phyloP scores from a whole-genome alignment of 768 basidiomycete species.

The Amanita polypyramis region DNA sequence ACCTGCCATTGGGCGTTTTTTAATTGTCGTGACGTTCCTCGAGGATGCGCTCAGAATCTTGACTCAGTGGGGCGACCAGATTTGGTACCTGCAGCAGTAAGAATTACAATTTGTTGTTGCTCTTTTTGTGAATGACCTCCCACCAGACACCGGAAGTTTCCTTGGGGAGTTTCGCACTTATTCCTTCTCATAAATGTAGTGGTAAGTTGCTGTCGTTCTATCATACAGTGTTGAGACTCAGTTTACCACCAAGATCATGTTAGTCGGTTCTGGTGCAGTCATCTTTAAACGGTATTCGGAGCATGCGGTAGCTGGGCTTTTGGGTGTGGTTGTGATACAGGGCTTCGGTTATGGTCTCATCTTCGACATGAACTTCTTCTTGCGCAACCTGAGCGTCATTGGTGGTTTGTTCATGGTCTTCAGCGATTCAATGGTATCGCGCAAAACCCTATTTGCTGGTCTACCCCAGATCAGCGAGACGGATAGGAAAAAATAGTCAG shows the following conservation, averaged over 20 bases:
- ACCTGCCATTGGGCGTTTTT: conserved; percentile 89
- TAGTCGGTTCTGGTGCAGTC: conserved; percentile 72
- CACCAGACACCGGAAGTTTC: conserved; percentile 84
- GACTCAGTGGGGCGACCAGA: conserved; percentile 94
- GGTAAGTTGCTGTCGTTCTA: conserved; percentile 37
- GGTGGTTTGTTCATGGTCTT: conserved; percentile 99
- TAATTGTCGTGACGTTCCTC: conserved; percentile 96
- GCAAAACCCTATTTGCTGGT: conserved; percentile 84
- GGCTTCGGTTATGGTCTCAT: conserved; percentile 99
- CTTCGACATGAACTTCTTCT: conserved; percentile 99
- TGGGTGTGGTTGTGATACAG: conserved; percentile 87
- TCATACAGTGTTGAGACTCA: background rate
- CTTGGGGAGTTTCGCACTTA: conserved; percentile 88
- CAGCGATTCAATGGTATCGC: conserved; percentile 85
- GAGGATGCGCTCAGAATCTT: conserved; percentile 93
- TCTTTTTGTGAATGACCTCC: conserved; percentile 9
- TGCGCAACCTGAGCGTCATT: conserved; percentile 95
- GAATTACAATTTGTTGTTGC: conserved; percentile 19
- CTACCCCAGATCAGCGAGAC: conserved; percentile 85
- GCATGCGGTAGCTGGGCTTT: conserved; percentile 81
- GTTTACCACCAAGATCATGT: conserved; percentile 62
- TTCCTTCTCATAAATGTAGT: conserved; percentile 90
- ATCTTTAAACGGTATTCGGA: conserved; percentile 84
- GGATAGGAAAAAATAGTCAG: conserved; percentile 97
- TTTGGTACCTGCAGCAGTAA: conserved; percentile 96